phyloP scores from a whole-genome alignment of 2,329 filamentous ascomycete species.

The Trichoderma lentiforme region DNA sequence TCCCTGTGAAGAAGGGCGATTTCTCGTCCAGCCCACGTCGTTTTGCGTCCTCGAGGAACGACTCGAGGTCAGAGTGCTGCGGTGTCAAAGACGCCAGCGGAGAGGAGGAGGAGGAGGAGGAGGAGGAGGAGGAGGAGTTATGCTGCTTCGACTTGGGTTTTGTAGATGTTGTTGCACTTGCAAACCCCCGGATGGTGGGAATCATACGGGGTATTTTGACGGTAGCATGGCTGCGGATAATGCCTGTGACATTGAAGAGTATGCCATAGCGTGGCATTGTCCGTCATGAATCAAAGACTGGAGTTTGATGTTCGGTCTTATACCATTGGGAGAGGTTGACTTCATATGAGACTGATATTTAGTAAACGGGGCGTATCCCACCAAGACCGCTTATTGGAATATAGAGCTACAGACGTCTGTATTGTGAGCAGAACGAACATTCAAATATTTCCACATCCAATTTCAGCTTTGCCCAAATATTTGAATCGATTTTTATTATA shows the following conservation, averaged over 20 bases:
- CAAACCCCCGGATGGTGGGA: not conserved
- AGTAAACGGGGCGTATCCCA: constrained; percentile 2
- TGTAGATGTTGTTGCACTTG: constrained; percentile 27
- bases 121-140: not conserved
- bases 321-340: not conserved
- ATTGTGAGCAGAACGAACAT: not conserved
- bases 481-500: not conserved
- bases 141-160: constrained; percentile 25
- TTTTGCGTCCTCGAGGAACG: constrained; percentile 63
- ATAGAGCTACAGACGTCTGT: not conserved
- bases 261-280: constrained; percentile 2
- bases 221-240: not conserved
- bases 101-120: not conserved
- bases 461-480: not conserved
- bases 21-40: constrained; percentile 51
- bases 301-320: not conserved
- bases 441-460: not conserved
- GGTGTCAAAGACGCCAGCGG: not conserved
- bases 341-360: not conserved
- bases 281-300: not conserved
- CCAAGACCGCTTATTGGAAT: not conserved
- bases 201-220: not conserved
- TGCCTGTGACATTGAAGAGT: not conserved
- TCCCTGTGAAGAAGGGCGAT: constrained; percentile 66
- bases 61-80: constrained; percentile 60